Evolutionary conservation across 805 yeast genomes (phyloP), one percentile per base, ranked within the genome.

Genomic region (Myxozyma udenii): DNA sequence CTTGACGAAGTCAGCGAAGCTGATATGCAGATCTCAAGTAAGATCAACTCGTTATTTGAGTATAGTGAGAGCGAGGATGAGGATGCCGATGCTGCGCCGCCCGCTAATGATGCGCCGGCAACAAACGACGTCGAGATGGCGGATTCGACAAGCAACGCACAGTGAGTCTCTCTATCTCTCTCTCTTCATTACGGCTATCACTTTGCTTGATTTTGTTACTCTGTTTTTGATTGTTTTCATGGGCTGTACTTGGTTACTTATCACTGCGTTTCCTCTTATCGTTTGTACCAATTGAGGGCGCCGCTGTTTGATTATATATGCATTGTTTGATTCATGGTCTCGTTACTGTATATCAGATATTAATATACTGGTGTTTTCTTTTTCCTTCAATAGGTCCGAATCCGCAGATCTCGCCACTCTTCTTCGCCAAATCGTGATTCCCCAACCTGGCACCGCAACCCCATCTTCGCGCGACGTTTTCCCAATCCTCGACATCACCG

Each of bases 1-100:
- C 63, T 70, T 43, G 54, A 61, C 47, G 75, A 76, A 63, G 78
- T 84, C 69, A 79, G 84, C 24, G 76, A 68, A 26, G 77, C 77
- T 58, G 95, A 87, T 65, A 62, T 68, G 55, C 74, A 73, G 41
- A 70, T 83, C 35, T 62, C 76, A 36, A 71, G 67, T 19, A 72
- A 73, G 59, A 74, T 85, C 42, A 69, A 75, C 52, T 76, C 75
- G 26, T 64, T 80, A 49, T 73, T 81, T 19, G 75, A 67, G 33
- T 80, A 68, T 3, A 73, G 68, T 21, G 46, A 46, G n/a, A 53
- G 51, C 39, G 45, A 55, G 33, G 64, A 58, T 28, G 58, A 57
- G 41, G 59, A 58, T 24, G 26, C 38, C 26, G 35, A n/a, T n/a
- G 18, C 12, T 4, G 24, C 22, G 6, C 36, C 19, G 19, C 30